phyloP scores from a whole-genome alignment of 2,329 filamentous ascomycete species.

The Fusarium poae region DNA sequence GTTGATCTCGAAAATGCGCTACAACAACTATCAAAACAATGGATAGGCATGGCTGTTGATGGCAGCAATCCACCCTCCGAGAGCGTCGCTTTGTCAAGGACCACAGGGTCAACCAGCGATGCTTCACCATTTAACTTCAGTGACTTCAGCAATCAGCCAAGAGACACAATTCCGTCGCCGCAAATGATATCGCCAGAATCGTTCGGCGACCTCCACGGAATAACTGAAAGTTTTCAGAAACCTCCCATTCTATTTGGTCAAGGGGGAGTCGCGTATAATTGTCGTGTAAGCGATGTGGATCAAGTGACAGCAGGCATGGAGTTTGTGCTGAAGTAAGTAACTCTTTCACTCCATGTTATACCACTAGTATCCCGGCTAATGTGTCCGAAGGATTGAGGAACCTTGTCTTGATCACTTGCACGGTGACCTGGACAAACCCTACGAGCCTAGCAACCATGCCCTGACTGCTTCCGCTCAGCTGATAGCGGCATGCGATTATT shows the following conservation, averaged over 20 bases:
- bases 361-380: not conserved
- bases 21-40: not conserved
- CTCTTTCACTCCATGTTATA: not conserved
- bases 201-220: not conserved
- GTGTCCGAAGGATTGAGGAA: conserved; percentile 11
- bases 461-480: conserved; percentile 28
- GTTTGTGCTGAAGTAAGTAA: conserved; percentile 50
- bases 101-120: conserved; percentile 2
- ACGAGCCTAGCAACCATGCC: conserved; percentile 17
- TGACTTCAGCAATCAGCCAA: not conserved
- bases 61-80: not conserved
- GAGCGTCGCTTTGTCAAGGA: conserved; percentile 2
- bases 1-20: conserved; percentile 7
- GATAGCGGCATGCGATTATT: conserved; percentile 2
- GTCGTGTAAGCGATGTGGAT: conserved; percentile 14
- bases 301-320: conserved; percentile 49
- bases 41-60: conserved; percentile 8
- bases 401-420: conserved; percentile 30
- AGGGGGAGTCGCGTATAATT: not conserved
- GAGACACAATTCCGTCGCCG: conserved; percentile 7
- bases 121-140: conserved; percentile 12
- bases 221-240: not conserved
- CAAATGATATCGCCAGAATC: conserved; percentile 21
- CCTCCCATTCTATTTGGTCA: conserved; percentile 3
- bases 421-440: conserved; percentile 15